Evolutionary conservation across 495 filamentous ascomycete species (phyloP).

Genomic region (Paragyromitra xinjiangensis): DNA sequence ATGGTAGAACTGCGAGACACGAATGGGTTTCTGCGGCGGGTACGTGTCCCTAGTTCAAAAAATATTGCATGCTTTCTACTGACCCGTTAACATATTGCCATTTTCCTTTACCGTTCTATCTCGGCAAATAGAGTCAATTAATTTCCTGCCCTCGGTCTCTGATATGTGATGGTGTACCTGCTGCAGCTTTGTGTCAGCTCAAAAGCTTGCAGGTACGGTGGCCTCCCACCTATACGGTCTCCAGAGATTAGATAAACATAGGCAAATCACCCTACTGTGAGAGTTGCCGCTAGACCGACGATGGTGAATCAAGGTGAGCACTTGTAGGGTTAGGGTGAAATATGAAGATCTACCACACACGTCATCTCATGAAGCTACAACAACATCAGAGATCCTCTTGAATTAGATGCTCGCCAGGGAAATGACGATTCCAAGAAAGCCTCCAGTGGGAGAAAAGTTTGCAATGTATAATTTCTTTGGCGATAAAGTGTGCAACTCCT

Average conservation of each 20-base stretch:
- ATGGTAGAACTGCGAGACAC: background rate
- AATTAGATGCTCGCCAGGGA: background rate
- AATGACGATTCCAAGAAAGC: background rate
- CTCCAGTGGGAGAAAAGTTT: background rate
- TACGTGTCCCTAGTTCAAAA: constrained; percentile 7
- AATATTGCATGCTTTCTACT: constrained; percentile 12
- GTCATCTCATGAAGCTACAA: constrained; percentile 6
- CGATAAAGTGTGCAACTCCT: background rate
- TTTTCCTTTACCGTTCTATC: constrained; percentile 1
- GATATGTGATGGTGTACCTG: background rate
- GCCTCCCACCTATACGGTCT: background rate
- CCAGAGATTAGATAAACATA: background rate
- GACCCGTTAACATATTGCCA: constrained; percentile 6
- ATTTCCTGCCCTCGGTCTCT: background rate
- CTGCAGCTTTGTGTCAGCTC: background rate
- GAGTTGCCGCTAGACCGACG: background rate
- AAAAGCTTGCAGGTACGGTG: constrained; percentile 5
- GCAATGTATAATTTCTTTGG: background rate
- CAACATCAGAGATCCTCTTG: background rate
- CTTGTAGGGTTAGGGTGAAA: constrained; percentile 40
- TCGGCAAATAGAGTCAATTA: constrained; percentile 2
- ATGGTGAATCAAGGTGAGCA: constrained; percentile 7
- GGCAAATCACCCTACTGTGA: constrained; percentile 3
- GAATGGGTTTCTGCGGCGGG: background rate
- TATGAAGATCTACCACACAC: constrained; percentile 20